A percentile compares a stretch with the other conserved stretches of the same genome.
Evolutionary conservation across 495 filamentous ascomycete genomes (phyloP).

Genomic region (Lindgomyces ingoldianus): DNA sequence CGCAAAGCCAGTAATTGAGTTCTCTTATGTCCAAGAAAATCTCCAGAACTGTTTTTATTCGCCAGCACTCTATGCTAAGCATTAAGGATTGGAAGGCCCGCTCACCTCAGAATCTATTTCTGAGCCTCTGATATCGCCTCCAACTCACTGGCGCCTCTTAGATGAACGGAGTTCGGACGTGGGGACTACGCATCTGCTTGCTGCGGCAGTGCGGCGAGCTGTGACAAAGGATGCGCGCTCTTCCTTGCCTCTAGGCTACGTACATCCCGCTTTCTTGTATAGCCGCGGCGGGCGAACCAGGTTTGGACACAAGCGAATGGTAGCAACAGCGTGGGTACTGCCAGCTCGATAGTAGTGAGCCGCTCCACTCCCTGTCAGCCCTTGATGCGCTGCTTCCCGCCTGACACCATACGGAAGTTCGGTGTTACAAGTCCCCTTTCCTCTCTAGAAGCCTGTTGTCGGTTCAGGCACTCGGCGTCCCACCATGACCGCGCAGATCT

Average conservation of each 20-base stretch:
- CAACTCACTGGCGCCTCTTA: neutral
- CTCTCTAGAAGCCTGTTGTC: neutral
- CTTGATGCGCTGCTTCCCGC: neutral
- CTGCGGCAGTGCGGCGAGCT: neutral
- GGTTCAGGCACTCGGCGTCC: slow-evolving; percentile 21
- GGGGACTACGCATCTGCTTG: slow-evolving; percentile 17
- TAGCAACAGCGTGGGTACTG: neutral
- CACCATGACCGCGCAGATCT: slow-evolving; percentile 14
- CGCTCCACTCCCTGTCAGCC: neutral
- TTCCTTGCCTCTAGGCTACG: neutral
- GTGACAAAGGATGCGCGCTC: neutral
- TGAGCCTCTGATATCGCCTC: slow-evolving; percentile 10
- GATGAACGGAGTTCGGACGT: slow-evolving; percentile 34
- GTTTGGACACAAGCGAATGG: neutral
- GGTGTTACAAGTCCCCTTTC: slow-evolving; percentile 1
- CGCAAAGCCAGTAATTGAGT: too few species aligned
- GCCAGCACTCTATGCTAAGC: neutral
- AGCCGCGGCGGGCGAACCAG: slow-evolving; percentile 13
- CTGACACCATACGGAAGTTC: slow-evolving; percentile 5
- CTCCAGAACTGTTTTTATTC: neutral
- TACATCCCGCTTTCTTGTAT: neutral
- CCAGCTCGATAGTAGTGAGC: neutral
- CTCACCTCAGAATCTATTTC: neutral
- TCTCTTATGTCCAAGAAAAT: neutral
- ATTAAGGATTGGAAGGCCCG: neutral